Base-by-base conservation (phyloP, 1,284 basidiomycete genomes). In the Thecaphora thlaspeos region DNA sequence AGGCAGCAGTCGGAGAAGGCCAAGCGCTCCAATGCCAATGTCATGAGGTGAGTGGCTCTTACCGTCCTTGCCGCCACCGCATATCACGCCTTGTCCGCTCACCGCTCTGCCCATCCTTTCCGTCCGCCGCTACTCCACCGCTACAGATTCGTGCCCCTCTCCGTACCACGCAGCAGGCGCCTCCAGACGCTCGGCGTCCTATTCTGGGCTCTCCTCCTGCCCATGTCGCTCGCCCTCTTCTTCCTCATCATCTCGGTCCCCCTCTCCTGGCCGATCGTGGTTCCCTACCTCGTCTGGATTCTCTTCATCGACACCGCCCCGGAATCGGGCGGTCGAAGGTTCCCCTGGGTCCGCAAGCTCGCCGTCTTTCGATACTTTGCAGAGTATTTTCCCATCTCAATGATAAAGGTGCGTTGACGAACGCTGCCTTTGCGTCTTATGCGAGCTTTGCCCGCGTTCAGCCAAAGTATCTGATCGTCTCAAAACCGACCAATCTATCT, bases 161-260 rank as follows among this genome's bases (percentile, higher is more conserved):
- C 55, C 8, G 68, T 77, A 12, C 75, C 75, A 9, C 61, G 61
- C 22, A 65, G 63, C 39, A 65, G 73, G 10, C 51, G 71, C 1
- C 40, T 75, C n/a, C 78, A 79, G 47, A 79, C 78, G 4, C 62
- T 73, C 19, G 71, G 71, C 0, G 93, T 98, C 38, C 88, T 92
- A 12, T 71, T 87, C 46, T 96, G 90, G 91, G 89, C 89, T 15
- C 83, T 88, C 12, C 81, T 87, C 71, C 85, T 96, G 46, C 85
- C 89, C 2, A 82, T 88, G 58, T 84, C 83, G 45, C 78, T 87
- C 15, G 84, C 85, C 62, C 43, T 85, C 41, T 96, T 91, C 81
- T 82, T 94, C 46, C 77, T 89, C 19, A 81, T 90, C 34, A 87
- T 89, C 90, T 94, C 94, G 0, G 83, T 91, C 51, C 94, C 93